These are phyloP conservation scores for Citrus reticulata DNA, from an alignment of 345 rosid species.

Conservation along the genomic window DNA sequence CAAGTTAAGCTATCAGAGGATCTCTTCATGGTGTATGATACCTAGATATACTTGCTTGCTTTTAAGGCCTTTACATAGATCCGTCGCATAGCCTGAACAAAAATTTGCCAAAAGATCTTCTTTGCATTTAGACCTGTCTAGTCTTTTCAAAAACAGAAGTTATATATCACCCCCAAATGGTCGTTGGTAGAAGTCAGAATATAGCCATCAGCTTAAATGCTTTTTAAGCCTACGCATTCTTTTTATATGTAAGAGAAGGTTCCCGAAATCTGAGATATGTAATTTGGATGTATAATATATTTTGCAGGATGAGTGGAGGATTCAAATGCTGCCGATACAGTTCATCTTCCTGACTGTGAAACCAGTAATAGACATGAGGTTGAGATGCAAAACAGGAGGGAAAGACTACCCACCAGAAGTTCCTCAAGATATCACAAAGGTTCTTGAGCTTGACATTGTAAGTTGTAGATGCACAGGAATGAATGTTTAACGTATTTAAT, in stretches of 20 bases:
- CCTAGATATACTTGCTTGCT: neutral
- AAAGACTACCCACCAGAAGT: slow-evolving; percentile 65
- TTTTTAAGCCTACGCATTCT: neutral
- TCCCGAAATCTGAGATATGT: neutral
- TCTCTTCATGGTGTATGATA: neutral
- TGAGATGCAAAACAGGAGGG: slow-evolving; percentile 63
- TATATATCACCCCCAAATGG: neutral
- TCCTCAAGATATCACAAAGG: slow-evolving; percentile 53
- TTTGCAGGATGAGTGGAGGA: slow-evolving; percentile 81
- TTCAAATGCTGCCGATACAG: slow-evolving; percentile 80
- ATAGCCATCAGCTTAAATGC: neutral
- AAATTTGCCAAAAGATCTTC: neutral
- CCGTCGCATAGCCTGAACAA: neutral
- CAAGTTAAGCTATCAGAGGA: neutral
- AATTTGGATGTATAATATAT: neutral
- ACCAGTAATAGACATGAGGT: slow-evolving; percentile 80
- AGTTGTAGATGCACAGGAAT: slow-evolving; percentile 12
- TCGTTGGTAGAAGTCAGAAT: neutral
- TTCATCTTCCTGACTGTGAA: slow-evolving; percentile 68
- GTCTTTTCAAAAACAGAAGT: neutral
- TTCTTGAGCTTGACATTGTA: slow-evolving; percentile 80
- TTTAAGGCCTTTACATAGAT: neutral
- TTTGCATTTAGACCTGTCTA: neutral
- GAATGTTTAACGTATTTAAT: neutral
- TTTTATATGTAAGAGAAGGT: neutral